Evolutionary conservation across 1,284 basidiomycete species (phyloP).

Genomic region (Puccinia horiana): DNA sequence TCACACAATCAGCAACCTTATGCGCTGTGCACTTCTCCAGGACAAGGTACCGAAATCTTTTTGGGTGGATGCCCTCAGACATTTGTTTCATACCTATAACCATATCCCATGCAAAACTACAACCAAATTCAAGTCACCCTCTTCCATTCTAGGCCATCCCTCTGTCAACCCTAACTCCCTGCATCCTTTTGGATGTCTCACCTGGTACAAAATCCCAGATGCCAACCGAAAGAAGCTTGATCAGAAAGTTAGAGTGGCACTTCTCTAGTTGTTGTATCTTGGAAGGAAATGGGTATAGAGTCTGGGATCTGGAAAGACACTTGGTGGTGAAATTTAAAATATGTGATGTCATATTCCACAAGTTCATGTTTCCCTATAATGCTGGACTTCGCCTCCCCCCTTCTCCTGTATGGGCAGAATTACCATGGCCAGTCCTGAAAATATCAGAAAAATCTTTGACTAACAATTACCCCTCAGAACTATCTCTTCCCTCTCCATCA

Average conservation of each 20-base stretch:
- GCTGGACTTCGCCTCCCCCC: background rate
- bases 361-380: background rate
- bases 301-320: background rate
- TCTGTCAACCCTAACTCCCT: background rate
- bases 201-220: background rate
- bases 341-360: background rate
- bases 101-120: background rate
- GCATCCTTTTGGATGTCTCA: slow-evolving; percentile 11
- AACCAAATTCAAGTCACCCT: background rate
- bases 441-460: background rate
- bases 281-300: background rate
- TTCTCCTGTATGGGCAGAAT: background rate
- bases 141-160: background rate
- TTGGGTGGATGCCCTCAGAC: background rate
- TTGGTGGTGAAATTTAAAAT: background rate
- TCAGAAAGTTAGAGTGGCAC: background rate
- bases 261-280: background rate
- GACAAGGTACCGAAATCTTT: background rate
- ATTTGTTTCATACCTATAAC: background rate
- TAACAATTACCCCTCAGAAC: no score
- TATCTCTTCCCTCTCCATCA: no score
- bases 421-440: background rate
- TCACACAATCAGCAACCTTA: background rate
- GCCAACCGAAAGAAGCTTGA: background rate
- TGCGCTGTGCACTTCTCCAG: background rate